Evolutionary conservation across 169 alveolate genomes (phyloP), one percentile per base, ranked within the genome.

Genomic region (Blepharisma undulans): DNA sequence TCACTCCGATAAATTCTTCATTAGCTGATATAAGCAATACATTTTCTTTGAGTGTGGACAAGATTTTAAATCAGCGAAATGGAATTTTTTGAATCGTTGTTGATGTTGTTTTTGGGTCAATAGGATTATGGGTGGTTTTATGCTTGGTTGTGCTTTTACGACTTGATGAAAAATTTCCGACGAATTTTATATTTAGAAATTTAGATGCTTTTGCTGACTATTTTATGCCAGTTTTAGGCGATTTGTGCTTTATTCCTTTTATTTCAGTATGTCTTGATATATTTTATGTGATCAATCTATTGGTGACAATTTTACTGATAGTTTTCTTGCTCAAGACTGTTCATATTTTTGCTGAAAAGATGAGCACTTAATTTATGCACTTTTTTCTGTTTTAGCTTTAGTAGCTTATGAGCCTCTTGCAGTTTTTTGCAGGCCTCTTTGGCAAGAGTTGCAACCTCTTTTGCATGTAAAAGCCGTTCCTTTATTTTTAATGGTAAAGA

Each of bases 301-400:
- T 34, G 89, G 89, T 6, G 60, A 32, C 36, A 19, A n/a, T 76
- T n/a, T 84, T 21, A 84, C 89, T 84, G 89, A 84, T 34, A n/a
- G 71, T 34, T 84, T 84, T 84, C 30, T 84, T n/a, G 36, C 74
- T 32, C 33, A 84, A 59, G 89, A 84, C 19, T 84, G 89, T 32
- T 84, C 5, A 0, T 25, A 22, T 22, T 84, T 32, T 84, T 84
- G 89, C 89, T 84, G 89, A 76, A 59, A 84, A 36, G 89, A 32
- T 36, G 27, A 30, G 8, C 89, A 84, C n/a, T 30, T 84, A 22
- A n/a, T n/a, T 34, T 84, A 84, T 48, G 27, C 77, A 5, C 14
- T 84, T 34, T 34, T 84, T 18, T n/a, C 79, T 19, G 60, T 32
- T 12, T 84, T 84, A 10, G 30, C 89, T 22, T 59, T 84, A 22